These are phyloP conservation scores for Petunia axillaris DNA, from an alignment of 257 asterid genomes.

Conservation along the genomic window DNA sequence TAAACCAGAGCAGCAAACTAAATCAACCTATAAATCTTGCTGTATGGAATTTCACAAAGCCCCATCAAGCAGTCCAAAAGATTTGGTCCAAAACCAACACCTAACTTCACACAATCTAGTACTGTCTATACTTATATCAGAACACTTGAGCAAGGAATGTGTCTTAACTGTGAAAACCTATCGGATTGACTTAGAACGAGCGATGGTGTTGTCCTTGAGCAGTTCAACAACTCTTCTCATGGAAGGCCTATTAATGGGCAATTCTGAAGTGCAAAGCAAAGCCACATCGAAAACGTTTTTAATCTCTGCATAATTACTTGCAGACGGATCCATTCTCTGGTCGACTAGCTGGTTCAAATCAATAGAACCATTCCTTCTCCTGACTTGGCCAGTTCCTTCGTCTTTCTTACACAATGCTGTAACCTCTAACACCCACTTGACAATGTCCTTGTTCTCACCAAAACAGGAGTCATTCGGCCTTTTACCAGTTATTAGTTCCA, in stretches of 20 bases:
- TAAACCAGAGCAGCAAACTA: background rate
- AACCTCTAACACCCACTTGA: conserved; percentile 61
- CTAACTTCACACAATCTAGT: background rate
- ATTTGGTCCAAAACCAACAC: background rate
- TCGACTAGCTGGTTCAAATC: conserved; percentile 51
- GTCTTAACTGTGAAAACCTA: conserved; percentile 14
- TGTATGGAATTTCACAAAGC: background rate
- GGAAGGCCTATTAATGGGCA: conserved; percentile 72
- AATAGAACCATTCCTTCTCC: conserved; percentile 1
- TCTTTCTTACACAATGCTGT: conserved; percentile 40
- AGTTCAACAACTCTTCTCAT: conserved; percentile 79
- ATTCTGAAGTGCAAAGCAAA: conserved; percentile 57
- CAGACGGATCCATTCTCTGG: conserved; percentile 48
- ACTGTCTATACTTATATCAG: conserved; percentile 4
- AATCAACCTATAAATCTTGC: background rate
- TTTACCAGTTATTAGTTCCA: conserved; percentile 68
- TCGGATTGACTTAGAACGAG: conserved; percentile 34
- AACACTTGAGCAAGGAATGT: background rate
- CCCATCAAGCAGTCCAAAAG: background rate
- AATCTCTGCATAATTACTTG: conserved; percentile 47
- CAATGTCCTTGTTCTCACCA: conserved; percentile 62
- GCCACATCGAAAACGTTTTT: conserved; percentile 60
- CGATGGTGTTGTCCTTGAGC: conserved; percentile 44
- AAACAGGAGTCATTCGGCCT: conserved; percentile 57
- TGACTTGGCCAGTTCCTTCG: conserved; percentile 15